A percentile compares a stretch with the other conserved stretches of the same genome.
These are phyloP conservation scores for Ganoderma boninense DNA, from an alignment of 1,284 basidiomycete genomes.

Conservation along the genomic window DNA sequence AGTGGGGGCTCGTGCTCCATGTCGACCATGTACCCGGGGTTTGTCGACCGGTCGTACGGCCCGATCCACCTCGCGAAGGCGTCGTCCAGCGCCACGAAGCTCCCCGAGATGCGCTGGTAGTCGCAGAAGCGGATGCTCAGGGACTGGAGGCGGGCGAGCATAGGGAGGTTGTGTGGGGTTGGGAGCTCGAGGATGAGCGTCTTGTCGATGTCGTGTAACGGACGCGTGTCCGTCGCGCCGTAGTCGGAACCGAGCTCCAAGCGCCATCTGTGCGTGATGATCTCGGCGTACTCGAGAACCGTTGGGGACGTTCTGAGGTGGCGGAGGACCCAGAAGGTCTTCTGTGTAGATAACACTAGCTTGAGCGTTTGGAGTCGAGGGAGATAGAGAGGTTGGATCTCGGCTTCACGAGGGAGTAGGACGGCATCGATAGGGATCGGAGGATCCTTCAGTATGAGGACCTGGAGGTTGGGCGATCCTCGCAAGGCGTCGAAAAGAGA, in stretches of 20 bases:
- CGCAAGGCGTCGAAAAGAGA: neutral
- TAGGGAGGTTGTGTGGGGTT: neutral
- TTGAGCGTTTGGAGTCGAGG: neutral
- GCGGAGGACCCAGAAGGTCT: neutral
- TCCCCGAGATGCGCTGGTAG: constrained; percentile 6
- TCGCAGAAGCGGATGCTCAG: constrained; percentile 4
- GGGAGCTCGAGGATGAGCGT: constrained; percentile 1
- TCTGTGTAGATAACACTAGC: neutral
- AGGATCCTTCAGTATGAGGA: constrained; percentile 8
- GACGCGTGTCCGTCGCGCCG: neutral
- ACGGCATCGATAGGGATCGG: neutral
- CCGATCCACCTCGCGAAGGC: constrained; percentile 1
- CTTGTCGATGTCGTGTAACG: constrained; percentile 4
- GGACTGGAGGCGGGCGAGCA: constrained; percentile 2
- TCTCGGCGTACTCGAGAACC: neutral
- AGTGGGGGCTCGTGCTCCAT: neutral
- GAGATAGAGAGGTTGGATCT: neutral
- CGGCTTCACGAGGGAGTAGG: neutral
- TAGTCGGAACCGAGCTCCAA: neutral
- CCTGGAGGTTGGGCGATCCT: constrained; percentile 1
- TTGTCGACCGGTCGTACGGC: neutral
- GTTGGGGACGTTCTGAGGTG: constrained; percentile 1
- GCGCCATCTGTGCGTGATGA: constrained; percentile 5
- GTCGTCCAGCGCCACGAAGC: constrained; percentile 4
- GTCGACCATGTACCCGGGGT: neutral